Base-by-base conservation (phyloP, 805 yeast species). In the Lachancea lanzarotensis region DNA sequence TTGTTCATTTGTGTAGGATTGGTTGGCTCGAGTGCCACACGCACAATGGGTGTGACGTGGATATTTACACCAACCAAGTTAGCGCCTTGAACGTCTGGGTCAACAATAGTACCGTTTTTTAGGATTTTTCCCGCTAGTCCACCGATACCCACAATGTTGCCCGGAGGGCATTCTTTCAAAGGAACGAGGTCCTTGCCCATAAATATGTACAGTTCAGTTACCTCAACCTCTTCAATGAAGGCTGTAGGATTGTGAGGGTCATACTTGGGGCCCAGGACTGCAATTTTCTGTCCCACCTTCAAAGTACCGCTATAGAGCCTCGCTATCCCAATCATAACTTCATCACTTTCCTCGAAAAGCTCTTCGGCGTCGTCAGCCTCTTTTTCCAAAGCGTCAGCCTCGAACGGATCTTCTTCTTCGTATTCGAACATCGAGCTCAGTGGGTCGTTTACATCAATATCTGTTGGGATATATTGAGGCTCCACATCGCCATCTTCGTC, bases 21-120 rank as follows among this genome's bases (percentile, higher is more conserved):
- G 3, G 77, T 82, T 1, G 99, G 96, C 60, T 93, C 99, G n/a
- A 93, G 70, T 0, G 98, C 97, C 27, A 93, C 96, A 52, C 89
- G 79, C 53, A 93, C 87, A 60, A 93, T 91, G 1, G 98, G 98
- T 27, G 88, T 85, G n/a, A 84, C 78, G 13, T 83, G 76, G 43
- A 80, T 66, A 45, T 80, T 83, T 16, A 88, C 71, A 52, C 87
- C 84, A 0, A 96, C 96, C 41, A 82, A 68, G 53, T 83, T 83
- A n/a, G 81, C 80, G 34, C 89, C 90, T 4, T 74, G 68, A 1
- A 74, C 61, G 2, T 73, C 75, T 0, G 78, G 72, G 39, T 80
- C 71, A 5, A 85, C 71, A 40, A 88, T 62, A 0, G 98, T 90
- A 41, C 96, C 98, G 57, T 82, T 86, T 60, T 93, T 93, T 53